Evolutionary conservation across 225 moss, liverwort and hornwort species (phyloP), one percentile per base, ranked within the genome.

Genomic region (Pseudoscleropodium purum): DNA sequence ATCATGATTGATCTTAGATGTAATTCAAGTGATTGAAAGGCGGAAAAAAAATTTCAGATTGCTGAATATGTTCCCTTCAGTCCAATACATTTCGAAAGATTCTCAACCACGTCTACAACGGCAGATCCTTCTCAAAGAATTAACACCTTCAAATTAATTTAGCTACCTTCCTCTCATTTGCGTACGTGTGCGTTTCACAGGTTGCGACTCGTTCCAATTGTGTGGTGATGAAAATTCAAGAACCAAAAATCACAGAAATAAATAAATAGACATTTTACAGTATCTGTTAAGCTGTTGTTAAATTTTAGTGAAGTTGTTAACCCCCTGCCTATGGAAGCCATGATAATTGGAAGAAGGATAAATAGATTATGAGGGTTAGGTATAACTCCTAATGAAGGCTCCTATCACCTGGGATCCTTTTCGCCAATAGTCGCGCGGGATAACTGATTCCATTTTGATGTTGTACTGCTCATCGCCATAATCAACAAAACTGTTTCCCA

Each of bases 321-420:
- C 17, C 49, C 34, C 79, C 84, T 13, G 36, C 30, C 57, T 67
- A 63, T 36, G 34, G 43, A 77, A 82, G 83, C 60, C 67, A 61
- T 57, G 84, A 78, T 59, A 43, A 67, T 65, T 56, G 81, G 34
- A 88, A 91, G n/a, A 33, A 57, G 21, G 39, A 77, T 54, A 62
- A 41, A 87, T 20, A 85, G n/a, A 54, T 77, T 37, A 57, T 41
- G 56, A 81, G 57, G 64, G 23, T 34, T 70, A 69, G 16, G 25
- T 83, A 43, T 31, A 89, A 72, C 41, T 75, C 49, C 63, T 37
- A 52, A 60, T 66, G 41, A 57, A 33, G 64, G 54, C 17, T 83
- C 54, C 25, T 31, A 37, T 67, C 88, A 99, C 98, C 96, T 99
- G 98, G 77, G 98, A 99, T 86, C 98, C 98, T 90, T 99, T 99